A percentile compares a stretch with the other conserved stretches of the same genome.
phyloP scores from a whole-genome alignment of 768 basidiomycete species.

The Amanita brunnescens region DNA sequence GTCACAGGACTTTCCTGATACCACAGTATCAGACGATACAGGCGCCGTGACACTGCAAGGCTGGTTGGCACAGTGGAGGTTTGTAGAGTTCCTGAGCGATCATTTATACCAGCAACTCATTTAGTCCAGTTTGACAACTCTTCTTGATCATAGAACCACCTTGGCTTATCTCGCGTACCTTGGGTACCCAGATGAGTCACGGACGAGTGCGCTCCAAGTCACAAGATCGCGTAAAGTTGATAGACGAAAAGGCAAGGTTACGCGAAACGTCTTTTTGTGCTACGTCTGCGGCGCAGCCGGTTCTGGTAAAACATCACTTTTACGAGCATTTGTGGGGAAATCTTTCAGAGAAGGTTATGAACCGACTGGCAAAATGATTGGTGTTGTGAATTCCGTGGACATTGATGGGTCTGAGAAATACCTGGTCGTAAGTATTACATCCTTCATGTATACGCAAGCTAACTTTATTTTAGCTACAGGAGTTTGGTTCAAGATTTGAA shows the following conservation, averaged over 20 bases:
- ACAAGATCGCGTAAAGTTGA: constrained; percentile 81
- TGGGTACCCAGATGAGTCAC: constrained; percentile 74
- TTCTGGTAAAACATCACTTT: constrained; percentile 85
- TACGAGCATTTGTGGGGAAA: constrained; percentile 83
- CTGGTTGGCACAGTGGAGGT: constrained; percentile 99
- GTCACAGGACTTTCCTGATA: constrained; percentile 85
- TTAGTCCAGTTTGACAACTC: constrained; percentile 79
- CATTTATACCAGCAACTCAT: constrained; percentile 1
- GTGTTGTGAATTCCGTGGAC: constrained; percentile 92
- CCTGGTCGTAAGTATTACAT: constrained; percentile 67
- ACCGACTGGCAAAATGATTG: constrained; percentile 84
- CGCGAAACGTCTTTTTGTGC: constrained; percentile 86
- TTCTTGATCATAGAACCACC: constrained; percentile 88
- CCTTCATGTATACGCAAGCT: neutral
- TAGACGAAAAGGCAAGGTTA: constrained; percentile 78
- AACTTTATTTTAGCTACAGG: constrained; percentile 56
- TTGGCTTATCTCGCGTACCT: constrained; percentile 93
- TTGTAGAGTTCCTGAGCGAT: constrained; percentile 14
- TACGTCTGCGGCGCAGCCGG: constrained; percentile 95
- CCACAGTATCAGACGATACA: constrained; percentile 76
- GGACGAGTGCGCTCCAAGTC: constrained; percentile 78
- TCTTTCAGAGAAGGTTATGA: constrained; percentile 67
- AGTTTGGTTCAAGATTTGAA: constrained; percentile 95
- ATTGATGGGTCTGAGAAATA: constrained; percentile 94
- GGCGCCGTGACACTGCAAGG: constrained; percentile 94